Evolutionary conservation across 805 yeast species (phyloP), one percentile per base, ranked within the genome.

Genomic region (Wickerhamiella allomyrinae): DNA sequence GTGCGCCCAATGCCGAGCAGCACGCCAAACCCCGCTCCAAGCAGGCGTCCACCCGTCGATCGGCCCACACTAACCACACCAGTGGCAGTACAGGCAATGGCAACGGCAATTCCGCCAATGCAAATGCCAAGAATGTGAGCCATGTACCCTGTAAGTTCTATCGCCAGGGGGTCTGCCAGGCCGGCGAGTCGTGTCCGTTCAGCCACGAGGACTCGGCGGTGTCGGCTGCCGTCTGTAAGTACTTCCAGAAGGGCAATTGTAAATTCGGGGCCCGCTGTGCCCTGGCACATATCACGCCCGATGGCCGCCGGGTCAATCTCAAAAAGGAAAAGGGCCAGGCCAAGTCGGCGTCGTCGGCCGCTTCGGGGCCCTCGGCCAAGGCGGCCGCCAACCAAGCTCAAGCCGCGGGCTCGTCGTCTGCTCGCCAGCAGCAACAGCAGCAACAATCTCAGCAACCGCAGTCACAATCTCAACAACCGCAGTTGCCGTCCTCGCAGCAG

Each of bases 61-160:
- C 37, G 11, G 20, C 37, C 5, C 25, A 20, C 20, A 17, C 15
- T 8, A 13, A 15, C 21, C 20, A 8, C 17, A 8, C 37, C 14
- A n/a, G 23, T n/a, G 24, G 37, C 21, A 20, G 20, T 17, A 17
- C n/a, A 5, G 9, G 25, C 3, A 34, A 13, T 20, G 24, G 22
- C 27, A 34, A 20, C 37, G 20, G 11, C 17, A 21, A 21, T 14
- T 13, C 22, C 20, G 24, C 24, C 17, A 15, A 22, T 11, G 51
- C 44, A 4, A 48, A 43, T 24, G 25, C 40, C 38, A 61, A 63
- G 65, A 85, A 81, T 55, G 70, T 84, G 37, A 78, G 93, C 37
- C 98, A 89, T 60, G 97, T 89, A 23, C 98, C 98, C 2, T 89
- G 98, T 61, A 89, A 89, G 64, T 89, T 89, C 66, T 89, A 69